phyloP scores from a whole-genome alignment of 192 early-diverging fungal species.

The Umbelopsis vinacea region DNA sequence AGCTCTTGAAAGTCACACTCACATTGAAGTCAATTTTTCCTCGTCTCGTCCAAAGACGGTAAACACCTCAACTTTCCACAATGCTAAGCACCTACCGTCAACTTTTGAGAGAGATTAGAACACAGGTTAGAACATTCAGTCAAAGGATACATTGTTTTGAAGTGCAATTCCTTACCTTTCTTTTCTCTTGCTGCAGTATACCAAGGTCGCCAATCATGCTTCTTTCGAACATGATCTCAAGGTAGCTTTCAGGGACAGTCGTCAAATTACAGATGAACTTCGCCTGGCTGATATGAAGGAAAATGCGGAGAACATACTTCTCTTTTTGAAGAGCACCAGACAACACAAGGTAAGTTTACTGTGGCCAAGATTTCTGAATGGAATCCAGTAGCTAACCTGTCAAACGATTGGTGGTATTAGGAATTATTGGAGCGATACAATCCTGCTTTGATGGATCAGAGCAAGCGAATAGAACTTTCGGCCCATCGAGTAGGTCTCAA shows the following conservation, averaged over 20 bases:
- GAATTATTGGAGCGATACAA: conserved; percentile 34
- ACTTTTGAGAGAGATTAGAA: conserved; percentile 35
- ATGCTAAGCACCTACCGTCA: conserved; percentile 32
- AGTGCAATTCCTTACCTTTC: neutral
- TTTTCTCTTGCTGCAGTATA: conserved; percentile 29
- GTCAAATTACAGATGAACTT: conserved; percentile 24
- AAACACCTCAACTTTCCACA: neutral
- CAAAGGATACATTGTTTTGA: neutral
- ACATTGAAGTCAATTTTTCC: too few relatives aligned
- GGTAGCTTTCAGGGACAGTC: conserved; percentile 25
- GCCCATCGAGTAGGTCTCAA: conserved; percentile 42
- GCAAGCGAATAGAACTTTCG: conserved; percentile 38
- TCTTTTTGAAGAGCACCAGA: conserved; percentile 32
- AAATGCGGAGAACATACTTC: conserved; percentile 37
- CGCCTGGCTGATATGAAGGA: conserved; percentile 20
- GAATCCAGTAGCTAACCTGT: too few relatives aligned
- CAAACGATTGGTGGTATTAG: conserved; percentile 1
- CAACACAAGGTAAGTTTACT: conserved; percentile 37
- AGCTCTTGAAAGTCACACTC: too few relatives aligned
- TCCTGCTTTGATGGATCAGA: conserved; percentile 39
- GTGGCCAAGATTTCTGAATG: neutral
- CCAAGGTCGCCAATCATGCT: conserved; percentile 35
- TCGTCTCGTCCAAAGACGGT: too few relatives aligned
- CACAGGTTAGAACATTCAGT: conserved; percentile 24
- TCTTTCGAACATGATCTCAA: conserved; percentile 32